Evolutionary conservation across 148 eudicot species (phyloP), one percentile per base, ranked within the genome.

Genomic region (Suaeda aralocaspica): DNA sequence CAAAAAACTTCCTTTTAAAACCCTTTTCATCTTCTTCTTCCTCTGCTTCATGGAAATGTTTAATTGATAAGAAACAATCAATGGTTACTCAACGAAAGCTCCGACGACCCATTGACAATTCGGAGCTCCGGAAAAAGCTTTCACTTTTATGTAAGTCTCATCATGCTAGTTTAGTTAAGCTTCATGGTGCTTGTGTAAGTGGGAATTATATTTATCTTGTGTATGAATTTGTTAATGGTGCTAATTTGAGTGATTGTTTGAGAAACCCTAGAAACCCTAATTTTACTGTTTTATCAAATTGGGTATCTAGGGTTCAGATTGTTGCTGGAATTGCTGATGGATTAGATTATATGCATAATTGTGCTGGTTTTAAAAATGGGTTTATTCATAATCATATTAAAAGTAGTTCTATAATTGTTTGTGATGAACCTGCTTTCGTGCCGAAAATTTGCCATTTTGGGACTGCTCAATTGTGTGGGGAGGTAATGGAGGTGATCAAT

Each of bases 371-470:
- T 57, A 81, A 76, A 22, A 66, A 70, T 25, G 83, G 84, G 15
- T 91, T 86, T 45, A 78, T 94, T 6, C 99, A 94, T 29, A 94
- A 91, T 74, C 99, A 86, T 58, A 72, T 94, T 6, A 94, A 91
- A 51, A 86, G 85, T 60, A 74, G 87, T 28, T 91, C 97, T 19
- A 81, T 94, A 6, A 72, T 94, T 22, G 76, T 91, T 1, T 68
- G 68, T 0, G 91, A 91, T 0, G 88, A 86, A 21, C 73, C 80
- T 1, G 52, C 70, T 3, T 53, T 87, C 52, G 76, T 73, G 44
- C 89, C 93, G 0, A 91, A 81, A 30, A 79, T 94, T 8, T 94
- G 96, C 49, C 96, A 94, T 71, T 89, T 89, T 16, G 99, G 99
- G 2, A 89, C 99, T 1, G 86, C 99, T 1, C 90, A 91, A 52